Base-by-base conservation (phyloP, 176 grass and related monocot genomes). In the Aegilops sharonensis region DNA sequence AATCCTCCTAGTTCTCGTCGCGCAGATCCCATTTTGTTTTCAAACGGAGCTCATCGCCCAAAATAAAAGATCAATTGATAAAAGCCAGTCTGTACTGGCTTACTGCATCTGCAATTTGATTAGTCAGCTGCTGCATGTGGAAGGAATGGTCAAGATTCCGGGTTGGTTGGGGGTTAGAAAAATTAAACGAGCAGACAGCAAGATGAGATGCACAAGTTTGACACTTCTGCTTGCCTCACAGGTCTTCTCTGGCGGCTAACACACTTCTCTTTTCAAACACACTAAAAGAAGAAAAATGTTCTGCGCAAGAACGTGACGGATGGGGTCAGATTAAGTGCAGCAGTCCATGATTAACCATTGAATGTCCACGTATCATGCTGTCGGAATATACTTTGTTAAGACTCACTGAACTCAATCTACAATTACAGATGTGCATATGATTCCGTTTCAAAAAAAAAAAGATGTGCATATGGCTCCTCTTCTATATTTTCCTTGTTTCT, bases 141-240 rank as follows among this genome's bases (percentile, higher is more conserved):
- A 60, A 29, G 2, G 14, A 27, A 65, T 30, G n/a, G 25, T 78
- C 21, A n/a, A 57, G 14, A 52, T 39, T 68, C 21, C 9, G 4
- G 31, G 4, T 40, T 27, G 12, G 21, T 59, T 18, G 30, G 63
- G 5, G 1, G 24, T 37, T 15, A 23, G 14, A n/a, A 17, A 30
- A 37, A 31, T 0, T 39, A 69, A 61, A 8, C 15, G 27, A 25
- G 30, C 68, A 68, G 62, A 67, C 17, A 48, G 37, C 14, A 20
- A 56, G 45, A 11, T 3, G 6, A 17, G 78, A 30, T 29, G 39
- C 64, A 78, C 82, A 89, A 85, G 52, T 32, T 82, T 61, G 63
- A 77, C 70, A 9, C 15, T 48, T 67, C 17, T 5, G 42, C 34
- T 9, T 13, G 68, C 5, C 5, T 18, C 21, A 21, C 71, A 65